Percentiles rank a stretch among this genome's conserved stretches.
phyloP scores from a whole-genome alignment of 345 rosid genomes.

The Eucalyptus curtisii region DNA sequence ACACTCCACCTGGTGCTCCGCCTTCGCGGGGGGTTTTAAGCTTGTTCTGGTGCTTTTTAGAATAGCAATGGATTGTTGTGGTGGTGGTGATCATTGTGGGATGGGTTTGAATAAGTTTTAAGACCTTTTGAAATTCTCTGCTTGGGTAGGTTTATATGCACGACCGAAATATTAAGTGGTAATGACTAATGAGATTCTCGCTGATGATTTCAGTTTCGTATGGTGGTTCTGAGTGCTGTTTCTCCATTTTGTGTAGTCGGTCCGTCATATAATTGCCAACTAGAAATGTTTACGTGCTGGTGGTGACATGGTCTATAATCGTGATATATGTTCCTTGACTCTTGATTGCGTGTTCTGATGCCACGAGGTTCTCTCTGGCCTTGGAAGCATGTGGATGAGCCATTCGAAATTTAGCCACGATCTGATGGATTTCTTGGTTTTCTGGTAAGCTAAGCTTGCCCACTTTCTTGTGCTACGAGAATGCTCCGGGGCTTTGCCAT shows the following conservation, averaged over 20 bases:
- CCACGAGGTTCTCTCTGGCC: neutral
- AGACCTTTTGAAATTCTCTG: neutral
- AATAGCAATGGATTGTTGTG: neutral
- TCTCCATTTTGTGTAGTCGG: neutral
- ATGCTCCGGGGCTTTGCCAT: neutral
- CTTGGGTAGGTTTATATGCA: neutral
- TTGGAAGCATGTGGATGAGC: neutral
- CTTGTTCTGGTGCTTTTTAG: neutral
- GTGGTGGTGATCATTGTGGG: neutral
- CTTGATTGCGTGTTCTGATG: neutral
- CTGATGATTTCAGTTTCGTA: neutral
- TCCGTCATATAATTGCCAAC: neutral
- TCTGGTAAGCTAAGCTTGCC: neutral
- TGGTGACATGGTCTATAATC: neutral
- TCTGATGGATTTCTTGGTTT: neutral
- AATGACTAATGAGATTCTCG: neutral
- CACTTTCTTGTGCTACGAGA: neutral
- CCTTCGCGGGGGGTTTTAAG: neutral
- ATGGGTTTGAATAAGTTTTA: neutral
- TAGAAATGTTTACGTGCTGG: neutral
- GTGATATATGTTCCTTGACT: neutral
- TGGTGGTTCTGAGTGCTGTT: neutral
- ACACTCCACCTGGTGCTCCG: neutral
- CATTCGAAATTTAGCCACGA: neutral
- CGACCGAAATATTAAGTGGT: neutral